Percentiles rank a stretch among this genome's conserved stretches.
These are phyloP conservation scores for Otatea glauca DNA, from an alignment of 176 grass and related monocot species.

Conservation along the genomic window DNA sequence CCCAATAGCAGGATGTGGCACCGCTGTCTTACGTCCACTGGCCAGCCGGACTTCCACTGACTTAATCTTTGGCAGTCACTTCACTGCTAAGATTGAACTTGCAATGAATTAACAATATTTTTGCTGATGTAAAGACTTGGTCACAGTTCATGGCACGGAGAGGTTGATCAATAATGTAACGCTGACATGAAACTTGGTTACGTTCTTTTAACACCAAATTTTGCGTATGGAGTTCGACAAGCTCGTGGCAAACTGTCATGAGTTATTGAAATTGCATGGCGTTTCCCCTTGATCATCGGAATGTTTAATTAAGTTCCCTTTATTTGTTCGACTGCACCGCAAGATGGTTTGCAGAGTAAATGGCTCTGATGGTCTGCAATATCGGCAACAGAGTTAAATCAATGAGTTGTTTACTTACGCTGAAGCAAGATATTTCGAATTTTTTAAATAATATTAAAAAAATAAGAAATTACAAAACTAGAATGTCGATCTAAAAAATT, in stretches of 20 bases:
- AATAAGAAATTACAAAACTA: no score
- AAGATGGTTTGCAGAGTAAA: not conserved
- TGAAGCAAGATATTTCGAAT: no score
- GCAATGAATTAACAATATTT: constrained; percentile 16
- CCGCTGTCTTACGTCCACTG: constrained; percentile 85
- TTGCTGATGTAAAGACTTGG: not conserved
- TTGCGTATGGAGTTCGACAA: not conserved
- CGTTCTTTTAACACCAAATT: constrained; percentile 18
- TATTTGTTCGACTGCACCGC: not conserved
- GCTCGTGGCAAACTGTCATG: not conserved
- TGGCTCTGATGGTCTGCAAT: not conserved
- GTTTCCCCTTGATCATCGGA: not conserved
- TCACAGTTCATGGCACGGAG: not conserved
- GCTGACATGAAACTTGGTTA: constrained; percentile 35
- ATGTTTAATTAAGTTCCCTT: not conserved
- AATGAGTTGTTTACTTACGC: not conserved
- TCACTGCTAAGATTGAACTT: constrained; percentile 8
- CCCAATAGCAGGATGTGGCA: constrained; percentile 99
- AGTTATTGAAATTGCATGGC: constrained; percentile 3
- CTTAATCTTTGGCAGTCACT: not conserved
- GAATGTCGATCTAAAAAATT: no score
- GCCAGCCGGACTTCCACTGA: constrained; percentile 85
- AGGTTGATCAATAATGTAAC: constrained; percentile 29
- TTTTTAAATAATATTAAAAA: no score
- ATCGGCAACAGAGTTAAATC: not conserved